These are phyloP conservation scores for Mycena amicta DNA, from an alignment of 768 basidiomycete species.

Conservation along the genomic window DNA sequence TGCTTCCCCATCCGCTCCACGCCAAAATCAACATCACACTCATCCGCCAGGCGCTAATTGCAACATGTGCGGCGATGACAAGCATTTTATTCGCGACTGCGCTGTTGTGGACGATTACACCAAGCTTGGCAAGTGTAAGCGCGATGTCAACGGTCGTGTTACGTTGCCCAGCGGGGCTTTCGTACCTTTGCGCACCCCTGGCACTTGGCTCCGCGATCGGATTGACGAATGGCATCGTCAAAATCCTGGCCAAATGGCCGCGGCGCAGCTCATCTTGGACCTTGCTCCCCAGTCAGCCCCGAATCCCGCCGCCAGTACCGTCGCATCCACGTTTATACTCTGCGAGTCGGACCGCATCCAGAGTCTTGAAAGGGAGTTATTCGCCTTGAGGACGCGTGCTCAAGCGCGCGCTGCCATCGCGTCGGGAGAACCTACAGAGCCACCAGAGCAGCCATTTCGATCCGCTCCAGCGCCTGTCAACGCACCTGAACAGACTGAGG, in stretches of 20 bases:
- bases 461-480: constrained; percentile 4
- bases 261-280: constrained; percentile 6
- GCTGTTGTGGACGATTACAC: constrained; percentile 22
- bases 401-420: constrained; percentile 7
- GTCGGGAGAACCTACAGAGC: constrained; percentile 3
- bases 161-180: constrained; percentile 26
- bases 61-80: constrained; percentile 25
- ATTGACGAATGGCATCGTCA: constrained; percentile 17
- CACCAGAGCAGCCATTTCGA: constrained; percentile 2
- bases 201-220: constrained; percentile 2
- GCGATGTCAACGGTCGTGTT: constrained; percentile 27
- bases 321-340: neutral
- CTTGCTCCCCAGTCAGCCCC: neutral
- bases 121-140: constrained; percentile 23
- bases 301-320: no score
- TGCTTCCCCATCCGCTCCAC: neutral
- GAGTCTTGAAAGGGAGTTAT: constrained; percentile 4
- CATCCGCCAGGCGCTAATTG: constrained; percentile 4
- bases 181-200: constrained; percentile 17
- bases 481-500: neutral
- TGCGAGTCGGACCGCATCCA: neutral
- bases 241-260: constrained; percentile 16
- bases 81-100: constrained; percentile 27
- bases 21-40: neutral
- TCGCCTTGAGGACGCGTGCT: constrained; percentile 6